Evolutionary conservation across 306 rosid species (phyloP).

Genomic region (Glycine soja): DNA sequence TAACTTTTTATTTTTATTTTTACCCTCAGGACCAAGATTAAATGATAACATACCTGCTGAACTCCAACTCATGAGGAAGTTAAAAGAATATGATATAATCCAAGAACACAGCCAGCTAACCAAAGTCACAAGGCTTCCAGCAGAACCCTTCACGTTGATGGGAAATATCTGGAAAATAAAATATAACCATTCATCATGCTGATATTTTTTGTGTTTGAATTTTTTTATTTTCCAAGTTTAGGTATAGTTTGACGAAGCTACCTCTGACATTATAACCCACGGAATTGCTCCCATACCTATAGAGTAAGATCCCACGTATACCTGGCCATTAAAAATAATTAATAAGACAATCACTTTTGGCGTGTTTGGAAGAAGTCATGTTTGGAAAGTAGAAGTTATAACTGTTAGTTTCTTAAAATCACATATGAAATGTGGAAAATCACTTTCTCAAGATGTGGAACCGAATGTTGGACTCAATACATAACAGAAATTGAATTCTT

Average conservation of each 20-base stretch:
- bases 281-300: constrained; percentile 95
- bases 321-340: constrained; percentile 50
- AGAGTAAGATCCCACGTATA: constrained; percentile 79
- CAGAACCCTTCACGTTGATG: constrained; percentile 77
- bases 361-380: too few relatives aligned
- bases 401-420: too few relatives aligned
- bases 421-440: too few relatives aligned
- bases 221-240: background rate
- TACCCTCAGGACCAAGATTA: background rate
- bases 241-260: constrained; percentile 31
- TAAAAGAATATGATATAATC: constrained; percentile 73
- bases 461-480: background rate
- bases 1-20: background rate
- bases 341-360: background rate
- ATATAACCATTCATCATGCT: constrained; percentile 20
- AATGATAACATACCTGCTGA: constrained; percentile 65
- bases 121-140: constrained; percentile 80
- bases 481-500: background rate
- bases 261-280: constrained; percentile 98
- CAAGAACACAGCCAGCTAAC: constrained; percentile 73
- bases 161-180: constrained; percentile 73
- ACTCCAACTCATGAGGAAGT: constrained; percentile 78
- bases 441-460: too few relatives aligned
- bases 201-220: constrained; percentile 12
- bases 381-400: too few relatives aligned